phyloP scores from a whole-genome alignment of 805 yeast species.

The Starmerella gropengiesseri region DNA sequence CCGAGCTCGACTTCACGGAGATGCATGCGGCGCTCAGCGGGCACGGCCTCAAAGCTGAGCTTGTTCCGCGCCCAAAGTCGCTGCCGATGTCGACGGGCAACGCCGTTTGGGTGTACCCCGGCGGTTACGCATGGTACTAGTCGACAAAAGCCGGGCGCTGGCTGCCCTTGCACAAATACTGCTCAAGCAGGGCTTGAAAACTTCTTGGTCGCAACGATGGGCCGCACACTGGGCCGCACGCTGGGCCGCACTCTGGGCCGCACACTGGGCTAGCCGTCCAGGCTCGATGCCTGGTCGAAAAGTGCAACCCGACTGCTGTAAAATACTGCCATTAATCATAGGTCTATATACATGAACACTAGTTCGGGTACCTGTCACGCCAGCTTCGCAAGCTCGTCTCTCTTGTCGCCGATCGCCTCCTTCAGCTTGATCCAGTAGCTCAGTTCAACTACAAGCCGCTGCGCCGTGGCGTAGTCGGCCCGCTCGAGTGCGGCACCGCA shows the following conservation, averaged over 20 bases:
- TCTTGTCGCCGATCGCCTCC: conserved; percentile 46
- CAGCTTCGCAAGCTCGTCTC: conserved; percentile 8
- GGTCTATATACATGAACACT: not conserved
- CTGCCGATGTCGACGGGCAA: conserved; percentile 13
- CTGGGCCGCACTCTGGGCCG: not conserved
- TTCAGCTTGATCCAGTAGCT: conserved; percentile 78
- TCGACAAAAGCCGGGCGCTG: no score
- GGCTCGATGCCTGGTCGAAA: not conserved
- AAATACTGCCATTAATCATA: not conserved
- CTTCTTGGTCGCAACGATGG: not conserved
- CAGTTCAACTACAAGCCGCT: conserved; percentile 55
- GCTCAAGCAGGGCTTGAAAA: not conserved
- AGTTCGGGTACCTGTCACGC: not conserved
- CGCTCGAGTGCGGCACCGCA: conserved; percentile 40
- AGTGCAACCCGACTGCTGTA: not conserved
- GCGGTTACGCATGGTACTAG: conserved; percentile 20
- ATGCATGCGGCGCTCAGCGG: conserved; percentile 9
- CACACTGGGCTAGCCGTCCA: not conserved
- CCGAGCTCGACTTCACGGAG: conserved; percentile 3
- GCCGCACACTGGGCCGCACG: not conserved
- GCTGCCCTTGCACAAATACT: not conserved
- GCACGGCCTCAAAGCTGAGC: not conserved
- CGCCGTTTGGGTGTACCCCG: conserved; percentile 14
- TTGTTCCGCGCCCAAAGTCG: conserved; percentile 4
- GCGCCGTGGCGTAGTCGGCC: conserved; percentile 48